Percentiles rank a stretch among this genome's conserved stretches.
These are phyloP conservation scores for Dissophora ornata DNA, from an alignment of 192 early-diverging fungal genomes.

Conservation along the genomic window DNA sequence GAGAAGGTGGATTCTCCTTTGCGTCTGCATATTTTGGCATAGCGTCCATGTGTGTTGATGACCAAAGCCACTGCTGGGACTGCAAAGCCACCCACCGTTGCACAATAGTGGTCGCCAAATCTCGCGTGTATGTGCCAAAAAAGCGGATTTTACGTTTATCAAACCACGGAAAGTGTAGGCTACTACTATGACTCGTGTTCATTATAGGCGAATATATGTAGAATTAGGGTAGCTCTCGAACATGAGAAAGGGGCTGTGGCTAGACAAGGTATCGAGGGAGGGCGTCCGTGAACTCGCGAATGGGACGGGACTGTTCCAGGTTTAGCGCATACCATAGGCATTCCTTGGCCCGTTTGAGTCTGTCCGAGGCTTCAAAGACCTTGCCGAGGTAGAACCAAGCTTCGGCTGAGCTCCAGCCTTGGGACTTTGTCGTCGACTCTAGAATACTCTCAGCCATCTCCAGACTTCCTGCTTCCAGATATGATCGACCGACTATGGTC, in stretches of 20 bases:
- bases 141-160: no score
- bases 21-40: no score
- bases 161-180: no score
- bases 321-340: conserved; percentile 72
- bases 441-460: conserved; percentile 68
- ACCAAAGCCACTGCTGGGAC: no score
- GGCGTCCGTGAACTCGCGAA: conserved; percentile 38
- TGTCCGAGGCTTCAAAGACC: conserved; percentile 55
- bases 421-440: conserved; percentile 58
- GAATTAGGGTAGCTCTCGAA: no score
- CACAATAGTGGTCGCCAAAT: background rate
- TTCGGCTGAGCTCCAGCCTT: conserved; percentile 73
- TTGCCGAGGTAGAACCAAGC: conserved; percentile 69
- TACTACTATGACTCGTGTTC: no score
- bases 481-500: conserved; percentile 58
- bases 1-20: no score
- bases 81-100: background rate
- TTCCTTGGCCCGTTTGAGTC: conserved; percentile 60
- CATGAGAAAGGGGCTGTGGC: no score
- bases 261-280: conserved; percentile 26
- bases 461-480: conserved; percentile 55
- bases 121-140: background rate
- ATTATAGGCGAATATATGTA: no score
- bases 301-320: conserved; percentile 63
- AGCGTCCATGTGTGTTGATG: no score